phyloP scores from a whole-genome alignment of 257 asterid species.

The Plantago major region DNA sequence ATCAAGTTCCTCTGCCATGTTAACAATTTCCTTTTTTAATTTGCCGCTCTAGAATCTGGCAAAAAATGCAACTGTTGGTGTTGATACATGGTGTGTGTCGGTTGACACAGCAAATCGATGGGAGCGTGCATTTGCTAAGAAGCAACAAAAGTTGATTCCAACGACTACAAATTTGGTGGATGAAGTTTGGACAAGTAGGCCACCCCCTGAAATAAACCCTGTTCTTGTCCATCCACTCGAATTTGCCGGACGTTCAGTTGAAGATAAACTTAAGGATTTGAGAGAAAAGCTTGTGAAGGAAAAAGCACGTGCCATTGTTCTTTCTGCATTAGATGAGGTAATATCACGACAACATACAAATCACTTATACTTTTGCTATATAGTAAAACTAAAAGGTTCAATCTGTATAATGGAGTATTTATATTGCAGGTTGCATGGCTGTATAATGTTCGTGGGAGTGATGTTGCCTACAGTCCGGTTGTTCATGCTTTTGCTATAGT shows the following conservation, averaged over 20 bases:
- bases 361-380: conserved; percentile 8
- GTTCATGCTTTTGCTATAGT: conserved; percentile 91
- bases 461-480: conserved; percentile 79
- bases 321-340: conserved; percentile 87
- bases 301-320: conserved; percentile 62
- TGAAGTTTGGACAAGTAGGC: conserved; percentile 84
- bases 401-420: conserved; percentile 13
- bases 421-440: conserved; percentile 84
- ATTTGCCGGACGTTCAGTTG: conserved; percentile 76
- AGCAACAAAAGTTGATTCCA: conserved; percentile 69
- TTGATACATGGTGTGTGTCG: conserved; percentile 94
- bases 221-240: conserved; percentile 64
- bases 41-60: conserved; percentile 58
- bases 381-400: conserved; percentile 2
- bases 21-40: conserved; percentile 20
- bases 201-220: conserved; percentile 64
- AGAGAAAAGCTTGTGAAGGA: conserved; percentile 71
- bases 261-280: conserved; percentile 73
- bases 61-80: conserved; percentile 67
- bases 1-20: conserved; percentile 12
- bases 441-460: conserved; percentile 86
- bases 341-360: conserved; percentile 19
- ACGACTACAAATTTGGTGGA: conserved; percentile 77
- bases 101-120: conserved; percentile 86
- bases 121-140: conserved; percentile 69